A percentile compares a stretch with the other conserved stretches of the same genome.
phyloP scores from a whole-genome alignment of 1,139 yeast genomes.

The Geotrichum carabidarum region DNA sequence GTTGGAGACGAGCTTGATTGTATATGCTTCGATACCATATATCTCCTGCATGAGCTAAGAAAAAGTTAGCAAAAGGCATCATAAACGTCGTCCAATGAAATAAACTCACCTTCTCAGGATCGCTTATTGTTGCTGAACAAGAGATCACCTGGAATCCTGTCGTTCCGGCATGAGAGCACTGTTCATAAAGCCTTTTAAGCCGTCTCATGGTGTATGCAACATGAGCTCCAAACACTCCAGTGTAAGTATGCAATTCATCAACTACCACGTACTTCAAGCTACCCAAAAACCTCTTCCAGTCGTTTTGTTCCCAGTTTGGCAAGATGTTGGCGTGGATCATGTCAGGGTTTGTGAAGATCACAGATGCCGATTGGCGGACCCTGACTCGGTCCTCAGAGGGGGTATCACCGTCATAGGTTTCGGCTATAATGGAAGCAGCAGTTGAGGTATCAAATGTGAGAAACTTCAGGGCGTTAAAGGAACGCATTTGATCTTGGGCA shows the following conservation, averaged over 20 bases:
- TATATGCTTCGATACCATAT: conserved; percentile 54
- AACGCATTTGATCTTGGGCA: conserved; percentile 91
- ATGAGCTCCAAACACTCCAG: conserved; percentile 87
- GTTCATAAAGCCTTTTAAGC: conserved; percentile 54
- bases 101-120: conserved; percentile 43
- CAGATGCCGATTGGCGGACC: conserved; percentile 60
- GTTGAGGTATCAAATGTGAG: conserved; percentile 22
- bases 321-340: conserved; percentile 80
- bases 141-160: conserved; percentile 59
- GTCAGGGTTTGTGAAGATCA: conserved; percentile 92
- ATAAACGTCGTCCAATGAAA: neutral
- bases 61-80: conserved; percentile 18
- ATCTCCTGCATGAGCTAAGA: conserved; percentile 60
- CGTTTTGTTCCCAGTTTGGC: conserved; percentile 45
- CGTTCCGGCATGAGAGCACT: conserved; percentile 56
- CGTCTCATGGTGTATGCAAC: conserved; percentile 82
- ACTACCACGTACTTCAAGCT: conserved; percentile 70
- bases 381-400: conserved; percentile 48
- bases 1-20: conserved; percentile 49
- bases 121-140: conserved; percentile 86
- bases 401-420: conserved; percentile 94
- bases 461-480: conserved; percentile 56
- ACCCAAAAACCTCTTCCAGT: conserved; percentile 67
- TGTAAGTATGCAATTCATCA: conserved; percentile 83
- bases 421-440: conserved; percentile 45